Percentiles rank a stretch among this genome's conserved stretches.
These are phyloP conservation scores for Pleurostoma richardsiae DNA, from an alignment of 2,329 filamentous ascomycete species.

Conservation along the genomic window DNA sequence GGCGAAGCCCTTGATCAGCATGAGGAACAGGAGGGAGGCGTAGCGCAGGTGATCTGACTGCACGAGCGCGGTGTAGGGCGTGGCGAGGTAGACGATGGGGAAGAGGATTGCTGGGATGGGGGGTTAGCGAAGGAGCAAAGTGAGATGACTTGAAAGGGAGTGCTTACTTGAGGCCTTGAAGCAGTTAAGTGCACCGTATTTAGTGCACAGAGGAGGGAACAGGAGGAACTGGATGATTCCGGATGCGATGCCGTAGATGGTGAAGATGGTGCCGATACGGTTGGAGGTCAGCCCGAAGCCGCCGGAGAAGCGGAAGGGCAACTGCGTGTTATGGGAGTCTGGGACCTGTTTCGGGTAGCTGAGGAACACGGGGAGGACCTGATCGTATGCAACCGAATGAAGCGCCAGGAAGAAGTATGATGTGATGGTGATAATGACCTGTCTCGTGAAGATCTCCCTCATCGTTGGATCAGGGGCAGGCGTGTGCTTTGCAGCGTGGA, in stretches of 20 bases:
- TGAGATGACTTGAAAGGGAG: background rate
- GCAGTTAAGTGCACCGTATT: constrained; percentile 70
- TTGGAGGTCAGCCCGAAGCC: constrained; percentile 72
- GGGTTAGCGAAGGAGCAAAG: background rate
- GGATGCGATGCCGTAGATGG: constrained; percentile 72
- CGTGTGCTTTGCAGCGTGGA: constrained; percentile 19
- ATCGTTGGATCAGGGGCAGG: constrained; percentile 24
- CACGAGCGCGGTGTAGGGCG: constrained; percentile 72
- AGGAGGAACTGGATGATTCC: constrained; percentile 81
- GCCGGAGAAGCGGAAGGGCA: constrained; percentile 77
- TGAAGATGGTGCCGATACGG: constrained; percentile 81
- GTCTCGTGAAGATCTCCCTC: constrained; percentile 64
- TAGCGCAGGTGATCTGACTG: constrained; percentile 44
- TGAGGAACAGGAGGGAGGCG: constrained; percentile 57
- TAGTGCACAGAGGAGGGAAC: constrained; percentile 71
- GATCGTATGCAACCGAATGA: constrained; percentile 81
- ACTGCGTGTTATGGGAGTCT: constrained; percentile 49
- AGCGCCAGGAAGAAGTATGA: constrained; percentile 78
- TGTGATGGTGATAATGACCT: constrained; percentile 70
- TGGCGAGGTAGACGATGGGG: constrained; percentile 73
- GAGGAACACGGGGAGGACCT: constrained; percentile 82
- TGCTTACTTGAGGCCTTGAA: constrained; percentile 56
- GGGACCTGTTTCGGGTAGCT: constrained; percentile 61
- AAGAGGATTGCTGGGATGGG: constrained; percentile 48
- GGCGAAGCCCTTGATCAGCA: constrained; percentile 69